phyloP scores from a whole-genome alignment of 1,139 yeast genomes.

The Blastobotrys apis region DNA sequence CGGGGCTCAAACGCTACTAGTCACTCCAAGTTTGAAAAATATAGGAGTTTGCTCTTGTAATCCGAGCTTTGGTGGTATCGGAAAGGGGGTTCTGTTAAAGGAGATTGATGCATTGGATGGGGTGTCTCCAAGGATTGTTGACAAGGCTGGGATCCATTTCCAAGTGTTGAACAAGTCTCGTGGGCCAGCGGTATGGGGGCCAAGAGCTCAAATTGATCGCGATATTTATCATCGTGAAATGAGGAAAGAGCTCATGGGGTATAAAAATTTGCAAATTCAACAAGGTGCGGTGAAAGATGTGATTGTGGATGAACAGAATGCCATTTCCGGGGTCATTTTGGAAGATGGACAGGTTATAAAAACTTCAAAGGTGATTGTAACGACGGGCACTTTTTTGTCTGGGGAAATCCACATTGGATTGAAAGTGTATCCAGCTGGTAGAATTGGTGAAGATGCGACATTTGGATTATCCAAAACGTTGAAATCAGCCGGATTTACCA shows the following conservation, averaged over 20 bases:
- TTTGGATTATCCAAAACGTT: slow-evolving; percentile 83
- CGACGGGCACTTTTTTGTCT: slow-evolving; percentile 93
- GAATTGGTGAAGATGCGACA: slow-evolving; percentile 91
- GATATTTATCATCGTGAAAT: slow-evolving; percentile 70
- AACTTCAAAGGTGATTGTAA: slow-evolving; percentile 70
- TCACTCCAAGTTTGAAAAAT: slow-evolving; percentile 71
- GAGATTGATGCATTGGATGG: slow-evolving; percentile 98
- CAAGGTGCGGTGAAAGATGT: slow-evolving; percentile 84
- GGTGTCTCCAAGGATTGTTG: slow-evolving; percentile 77
- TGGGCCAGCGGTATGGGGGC: slow-evolving; percentile 99
- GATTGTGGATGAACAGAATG: slow-evolving; percentile 50
- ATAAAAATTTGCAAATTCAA: slow-evolving; percentile 55
- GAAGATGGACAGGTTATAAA: slow-evolving; percentile 54
- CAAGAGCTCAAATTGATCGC: slow-evolving; percentile 94
- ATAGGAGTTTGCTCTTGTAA: slow-evolving; percentile 96
- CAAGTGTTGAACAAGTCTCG: slow-evolving; percentile 80
- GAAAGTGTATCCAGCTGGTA: slow-evolving; percentile 76
- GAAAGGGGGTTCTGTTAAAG: slow-evolving; percentile 86
- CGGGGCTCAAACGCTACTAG: slow-evolving; percentile 66
- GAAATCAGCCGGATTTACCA: slow-evolving; percentile 65
- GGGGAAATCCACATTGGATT: slow-evolving; percentile 94
- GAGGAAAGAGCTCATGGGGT: slow-evolving; percentile 60
- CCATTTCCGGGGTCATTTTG: slow-evolving; percentile 65
- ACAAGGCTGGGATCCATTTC: slow-evolving; percentile 89
- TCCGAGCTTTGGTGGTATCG: slow-evolving; percentile 98